Percentiles rank a stretch among this genome's conserved stretches.
These are phyloP conservation scores for Symbiotaphrina buchneri DNA, from an alignment of 495 filamentous ascomycete species.

Conservation along the genomic window DNA sequence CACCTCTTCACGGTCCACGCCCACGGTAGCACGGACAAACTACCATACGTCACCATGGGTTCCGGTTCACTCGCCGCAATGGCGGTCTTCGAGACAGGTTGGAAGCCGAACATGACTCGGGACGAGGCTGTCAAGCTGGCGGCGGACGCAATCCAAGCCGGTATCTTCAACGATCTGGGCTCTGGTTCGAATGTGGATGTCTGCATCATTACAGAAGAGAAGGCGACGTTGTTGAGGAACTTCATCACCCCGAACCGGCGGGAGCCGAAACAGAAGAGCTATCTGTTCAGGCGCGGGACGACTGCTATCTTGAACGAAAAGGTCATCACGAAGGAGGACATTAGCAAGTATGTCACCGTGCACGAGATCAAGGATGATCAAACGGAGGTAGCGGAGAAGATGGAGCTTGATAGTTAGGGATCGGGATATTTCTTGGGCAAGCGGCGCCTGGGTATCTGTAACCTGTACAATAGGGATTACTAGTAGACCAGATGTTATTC, in stretches of 20 bases:
- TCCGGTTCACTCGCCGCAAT: conserved; percentile 90
- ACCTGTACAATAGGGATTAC: too few species aligned
- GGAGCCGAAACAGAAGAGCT: conserved; percentile 77
- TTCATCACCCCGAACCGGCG: conserved; percentile 84
- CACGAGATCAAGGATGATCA: conserved; percentile 51
- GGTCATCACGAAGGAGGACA: conserved; percentile 75
- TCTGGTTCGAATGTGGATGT: conserved; percentile 96
- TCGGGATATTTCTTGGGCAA: background rate
- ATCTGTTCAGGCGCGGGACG: conserved; percentile 70
- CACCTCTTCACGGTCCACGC: conserved; percentile 97
- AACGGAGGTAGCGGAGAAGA: conserved; percentile 49
- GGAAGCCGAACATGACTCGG: conserved; percentile 58
- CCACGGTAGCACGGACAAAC: conserved; percentile 94
- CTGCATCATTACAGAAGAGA: conserved; percentile 78
- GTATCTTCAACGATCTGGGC: conserved; percentile 98
- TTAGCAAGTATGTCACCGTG: conserved; percentile 86
- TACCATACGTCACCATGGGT: conserved; percentile 99
- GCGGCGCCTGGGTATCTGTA: too few species aligned
- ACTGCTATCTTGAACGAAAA: conserved; percentile 89
- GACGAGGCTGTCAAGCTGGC: conserved; percentile 69
- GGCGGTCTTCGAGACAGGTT: conserved; percentile 93
- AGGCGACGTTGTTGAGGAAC: conserved; percentile 79
- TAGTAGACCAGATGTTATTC: too few species aligned
- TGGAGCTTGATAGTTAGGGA: conserved; percentile 66
- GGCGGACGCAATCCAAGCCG: conserved; percentile 75